Evolutionary conservation across 2,329 filamentous ascomycete genomes (phyloP), one percentile per base, ranked within the genome.

Genomic region (Aureobasidium sp.): DNA sequence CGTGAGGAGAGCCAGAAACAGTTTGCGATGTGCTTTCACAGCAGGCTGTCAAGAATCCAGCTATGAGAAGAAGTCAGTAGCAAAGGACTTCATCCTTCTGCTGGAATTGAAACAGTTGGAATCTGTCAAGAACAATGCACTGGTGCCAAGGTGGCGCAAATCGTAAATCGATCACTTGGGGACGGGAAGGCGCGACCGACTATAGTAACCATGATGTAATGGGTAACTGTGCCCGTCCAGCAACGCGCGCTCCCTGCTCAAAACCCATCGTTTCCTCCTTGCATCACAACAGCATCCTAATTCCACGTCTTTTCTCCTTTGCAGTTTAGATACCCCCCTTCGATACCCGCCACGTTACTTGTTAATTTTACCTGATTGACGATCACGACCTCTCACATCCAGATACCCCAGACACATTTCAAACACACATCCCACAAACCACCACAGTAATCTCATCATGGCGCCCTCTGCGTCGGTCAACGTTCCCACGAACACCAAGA

Each of bases 401-500:
- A 51, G 49, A 53, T 53, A 61, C 47, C 47, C 34, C 34, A 41
- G 29, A 51, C n/a, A 49, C 39, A 47, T 34, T 22, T n/a, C 42
- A 47, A 15, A 36, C 39, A 57, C 42, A 42, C 8, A 34, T 34
- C 31, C 45, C 27, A 45, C 45, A 49, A 61, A 39, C 37, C 29
- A 49, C 20, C 44, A 44, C 34, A 57, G 29, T 52, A 53, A 34
- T 20, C n/a, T 29, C 60, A 62, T 47, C 14, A 62, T 62, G 60
- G 36, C 58, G 47, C 48, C 59, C 20, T 44, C 48, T 36, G 48
- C 48, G 36, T 64, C 71, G 53, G 88, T 93, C 71, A 92, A 94
- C 76, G 84, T 82, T 69, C 90, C 90, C 36, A 87, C 84, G 65
- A 83, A 94, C 75, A 70, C 82, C 64, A 87, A 88, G 79, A 76